Percentiles rank a stretch among this genome's conserved stretches.
Conservation (phyloP, 1,284 basidiomycete species). For the Cutaneotrichosporon mucoides region DNA sequence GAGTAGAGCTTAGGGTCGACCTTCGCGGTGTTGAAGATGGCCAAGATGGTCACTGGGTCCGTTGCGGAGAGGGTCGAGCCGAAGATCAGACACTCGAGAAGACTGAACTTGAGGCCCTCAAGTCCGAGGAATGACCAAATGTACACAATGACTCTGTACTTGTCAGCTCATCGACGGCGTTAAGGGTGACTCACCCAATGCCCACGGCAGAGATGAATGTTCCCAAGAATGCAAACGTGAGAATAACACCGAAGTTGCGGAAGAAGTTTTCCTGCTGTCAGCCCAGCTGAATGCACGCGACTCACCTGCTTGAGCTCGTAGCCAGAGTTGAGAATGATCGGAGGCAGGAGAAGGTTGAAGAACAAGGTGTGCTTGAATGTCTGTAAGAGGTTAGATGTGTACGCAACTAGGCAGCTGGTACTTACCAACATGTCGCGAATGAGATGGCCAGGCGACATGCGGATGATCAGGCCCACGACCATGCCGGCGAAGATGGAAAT, state of each 20-base stretch:
- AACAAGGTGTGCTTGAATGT: conserved; percentile 96
- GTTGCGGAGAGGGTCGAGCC: conserved; percentile 96
- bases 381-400: conserved; percentile 48
- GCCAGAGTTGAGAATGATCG: conserved; percentile 96
- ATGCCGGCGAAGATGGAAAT: conserved; percentile 93
- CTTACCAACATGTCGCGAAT: conserved; percentile 96
- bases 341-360: conserved; percentile 94
- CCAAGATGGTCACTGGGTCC: conserved; percentile 95
- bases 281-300: neutral
- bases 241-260: conserved; percentile 92
- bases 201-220: conserved; percentile 97
- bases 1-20: conserved; percentile 97
- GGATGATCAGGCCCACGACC: conserved; percentile 86
- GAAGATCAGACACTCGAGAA: conserved; percentile 91
- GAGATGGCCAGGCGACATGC: conserved; percentile 85
- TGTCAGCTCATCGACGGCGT: neutral
- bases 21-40: conserved; percentile 98
- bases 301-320: conserved; percentile 92
- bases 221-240: conserved; percentile 92
- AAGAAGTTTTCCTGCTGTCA: conserved; percentile 85
- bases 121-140: conserved; percentile 89
- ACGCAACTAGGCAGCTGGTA: neutral
- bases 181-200: conserved; percentile 64
- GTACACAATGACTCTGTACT: conserved; percentile 73
- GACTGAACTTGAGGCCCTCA: conserved; percentile 69